These are phyloP conservation scores for Candida saitoana DNA, from an alignment of 805 yeast species.

Conservation along the genomic window DNA sequence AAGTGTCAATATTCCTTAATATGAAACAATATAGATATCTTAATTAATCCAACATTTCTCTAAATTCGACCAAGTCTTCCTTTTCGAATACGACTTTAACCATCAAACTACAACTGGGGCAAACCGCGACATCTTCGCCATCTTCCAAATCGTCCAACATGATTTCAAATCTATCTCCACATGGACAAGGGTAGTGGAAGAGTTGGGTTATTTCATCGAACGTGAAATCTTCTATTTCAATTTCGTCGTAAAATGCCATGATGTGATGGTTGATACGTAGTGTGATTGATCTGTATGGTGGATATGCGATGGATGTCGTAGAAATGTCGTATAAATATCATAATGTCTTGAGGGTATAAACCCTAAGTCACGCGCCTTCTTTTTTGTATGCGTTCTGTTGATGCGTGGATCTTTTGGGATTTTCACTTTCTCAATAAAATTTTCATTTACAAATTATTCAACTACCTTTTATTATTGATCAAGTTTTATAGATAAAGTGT, in stretches of 20 bases:
- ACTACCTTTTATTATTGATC: not conserved
- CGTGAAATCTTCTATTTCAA: slow-evolving; percentile 95
- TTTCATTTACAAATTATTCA: slow-evolving; percentile 1
- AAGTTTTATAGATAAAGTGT: slow-evolving; percentile 1
- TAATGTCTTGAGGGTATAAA: slow-evolving; percentile 4
- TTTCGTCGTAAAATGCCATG: slow-evolving; percentile 64
- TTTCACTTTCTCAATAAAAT: slow-evolving; percentile 1
- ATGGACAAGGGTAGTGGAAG: slow-evolving; percentile 95
- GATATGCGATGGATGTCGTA: not conserved
- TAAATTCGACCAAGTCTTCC: slow-evolving; percentile 48
- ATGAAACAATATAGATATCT: too few relatives aligned
- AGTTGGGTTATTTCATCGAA: slow-evolving; percentile 78
- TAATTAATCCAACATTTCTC: slow-evolving; percentile 15
- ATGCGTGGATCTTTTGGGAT: not conserved
- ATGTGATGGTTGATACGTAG: not conserved
- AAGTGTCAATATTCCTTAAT: too few relatives aligned
- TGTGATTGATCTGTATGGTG: not conserved
- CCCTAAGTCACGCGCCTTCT: too few relatives aligned
- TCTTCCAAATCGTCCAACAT: slow-evolving; percentile 78
- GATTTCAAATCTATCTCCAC: slow-evolving; percentile 93
- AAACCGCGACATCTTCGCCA: slow-evolving; percentile 92
- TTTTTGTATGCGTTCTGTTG: too few relatives aligned
- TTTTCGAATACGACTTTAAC: slow-evolving; percentile 84
- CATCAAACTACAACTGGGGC: slow-evolving; percentile 95
- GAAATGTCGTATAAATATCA: not conserved